Evolutionary conservation across 352 stramenopile species (phyloP).

Genomic region (Pseudoperonospora humuli): DNA sequence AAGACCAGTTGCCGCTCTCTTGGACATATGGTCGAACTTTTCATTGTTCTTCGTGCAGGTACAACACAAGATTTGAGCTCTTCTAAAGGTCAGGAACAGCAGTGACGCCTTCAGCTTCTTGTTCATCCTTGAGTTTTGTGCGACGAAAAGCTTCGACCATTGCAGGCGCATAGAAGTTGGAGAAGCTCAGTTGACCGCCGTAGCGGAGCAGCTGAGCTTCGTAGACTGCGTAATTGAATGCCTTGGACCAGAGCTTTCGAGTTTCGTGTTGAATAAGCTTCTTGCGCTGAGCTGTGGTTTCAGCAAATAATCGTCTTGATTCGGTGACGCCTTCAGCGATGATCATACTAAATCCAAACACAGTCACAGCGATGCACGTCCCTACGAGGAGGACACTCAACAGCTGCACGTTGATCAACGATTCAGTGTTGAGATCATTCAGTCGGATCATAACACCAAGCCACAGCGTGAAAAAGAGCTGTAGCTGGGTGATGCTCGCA

Average conservation of each 20-base stretch:
- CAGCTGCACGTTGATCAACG: conserved; percentile 53
- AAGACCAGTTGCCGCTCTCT: no score
- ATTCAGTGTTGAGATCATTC: conserved; percentile 50
- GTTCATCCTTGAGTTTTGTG: conserved; percentile 11
- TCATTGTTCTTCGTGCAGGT: no score
- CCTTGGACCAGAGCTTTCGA: conserved; percentile 34
- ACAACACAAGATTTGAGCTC: no score
- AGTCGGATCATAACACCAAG: conserved; percentile 69
- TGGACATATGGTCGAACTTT: no score
- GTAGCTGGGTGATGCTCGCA: conserved; percentile 62
- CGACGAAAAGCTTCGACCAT: conserved; percentile 48
- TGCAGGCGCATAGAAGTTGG: conserved; percentile 35
- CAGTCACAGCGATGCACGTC: conserved; percentile 51
- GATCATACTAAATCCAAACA: conserved; percentile 57
- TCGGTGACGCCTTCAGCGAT: conserved; percentile 42
- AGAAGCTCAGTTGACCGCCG: conserved; percentile 32
- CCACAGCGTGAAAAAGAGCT: conserved; percentile 79
- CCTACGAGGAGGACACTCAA: conserved; percentile 57
- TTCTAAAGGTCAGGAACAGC: conserved; percentile 5
- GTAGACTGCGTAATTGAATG: conserved; percentile 53
- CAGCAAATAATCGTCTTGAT: conserved; percentile 31
- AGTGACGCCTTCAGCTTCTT: not conserved
- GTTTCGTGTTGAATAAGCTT: conserved; percentile 31
- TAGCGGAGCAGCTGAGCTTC: conserved; percentile 35
- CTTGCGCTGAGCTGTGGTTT: conserved; percentile 36